Evolutionary conservation across 306 rosid genomes (phyloP).

Genomic region (Prunus davidiana): DNA sequence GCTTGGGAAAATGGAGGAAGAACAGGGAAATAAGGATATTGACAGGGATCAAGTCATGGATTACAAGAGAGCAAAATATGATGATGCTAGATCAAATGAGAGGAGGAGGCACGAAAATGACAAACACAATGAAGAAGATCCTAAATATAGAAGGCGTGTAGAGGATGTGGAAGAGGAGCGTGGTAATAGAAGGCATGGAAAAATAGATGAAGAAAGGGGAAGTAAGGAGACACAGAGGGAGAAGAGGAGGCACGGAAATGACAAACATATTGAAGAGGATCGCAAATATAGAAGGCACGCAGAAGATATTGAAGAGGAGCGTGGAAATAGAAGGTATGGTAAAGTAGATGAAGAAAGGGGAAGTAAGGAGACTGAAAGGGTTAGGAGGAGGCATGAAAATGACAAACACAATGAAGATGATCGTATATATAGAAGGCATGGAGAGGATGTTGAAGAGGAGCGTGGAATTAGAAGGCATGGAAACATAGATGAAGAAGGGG

Average conservation of each 20-base stretch:
- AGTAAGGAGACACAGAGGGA: conserved; percentile 30
- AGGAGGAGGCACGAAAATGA: conserved; percentile 26
- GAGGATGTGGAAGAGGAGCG: conserved; percentile 25
- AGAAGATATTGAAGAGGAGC: conserved; percentile 24
- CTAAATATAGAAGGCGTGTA: conserved; percentile 21
- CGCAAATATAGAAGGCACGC: conserved; percentile 17
- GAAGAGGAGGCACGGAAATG: conserved; percentile 29
- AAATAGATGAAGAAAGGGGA: conserved; percentile 36
- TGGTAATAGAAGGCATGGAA: conserved; percentile 21
- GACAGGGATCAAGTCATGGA: conserved; percentile 30
- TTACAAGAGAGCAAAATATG: conserved; percentile 41
- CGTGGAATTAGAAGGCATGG: conserved; percentile 21
- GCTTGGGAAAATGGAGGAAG: conserved; percentile 33
- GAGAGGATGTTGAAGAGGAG: conserved; percentile 24
- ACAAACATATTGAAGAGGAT: too few relatives aligned
- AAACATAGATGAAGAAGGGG: conserved; percentile 34
- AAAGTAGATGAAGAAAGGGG: conserved; percentile 34
- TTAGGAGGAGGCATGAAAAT: not conserved
- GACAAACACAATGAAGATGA: not conserved
- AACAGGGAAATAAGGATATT: conserved; percentile 23
- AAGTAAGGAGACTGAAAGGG: conserved; percentile 25
- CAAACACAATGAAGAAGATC: conserved; percentile 21
- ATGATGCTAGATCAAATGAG: conserved; percentile 38
- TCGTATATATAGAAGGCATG: conserved; percentile 13
- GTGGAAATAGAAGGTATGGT: conserved; percentile 18